Evolutionary conservation across 192 early-diverging fungal species (phyloP).

Genomic region (Gaertneriomyces sp.): DNA sequence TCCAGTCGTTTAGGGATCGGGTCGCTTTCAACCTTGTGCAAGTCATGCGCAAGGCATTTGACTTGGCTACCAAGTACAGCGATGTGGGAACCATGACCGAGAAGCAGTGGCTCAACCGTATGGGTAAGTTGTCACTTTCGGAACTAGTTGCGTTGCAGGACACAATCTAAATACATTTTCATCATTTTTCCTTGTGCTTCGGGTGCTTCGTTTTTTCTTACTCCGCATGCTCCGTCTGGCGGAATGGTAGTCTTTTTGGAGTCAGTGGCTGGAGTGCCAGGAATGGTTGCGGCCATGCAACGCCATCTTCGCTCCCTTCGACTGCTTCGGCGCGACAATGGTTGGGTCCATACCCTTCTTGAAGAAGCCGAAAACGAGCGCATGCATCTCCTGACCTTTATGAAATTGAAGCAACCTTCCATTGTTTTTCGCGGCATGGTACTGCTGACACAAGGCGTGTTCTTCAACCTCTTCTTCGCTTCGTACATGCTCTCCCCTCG

Average conservation of each 20-base stretch:
- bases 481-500: constrained; percentile 74
- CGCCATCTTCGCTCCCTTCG: constrained; percentile 77
- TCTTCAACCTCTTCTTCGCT: constrained; percentile 84
- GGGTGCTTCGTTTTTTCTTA: not conserved
- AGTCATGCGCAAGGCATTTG: constrained; percentile 36
- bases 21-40: constrained; percentile 28
- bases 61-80: constrained; percentile 30
- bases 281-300: constrained; percentile 83
- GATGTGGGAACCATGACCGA: constrained; percentile 42
- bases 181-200: not conserved
- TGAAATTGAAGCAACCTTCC: constrained; percentile 32
- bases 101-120: constrained; percentile 30
- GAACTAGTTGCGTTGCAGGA: not conserved
- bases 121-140: constrained; percentile 2
- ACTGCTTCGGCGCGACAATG: constrained; percentile 74
- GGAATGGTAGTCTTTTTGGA: constrained; percentile 38
- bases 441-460: constrained; percentile 76
- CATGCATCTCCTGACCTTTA: constrained; percentile 52
- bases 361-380: constrained; percentile 93
- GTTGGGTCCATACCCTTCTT: constrained; percentile 85
- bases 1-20: constrained; percentile 22
- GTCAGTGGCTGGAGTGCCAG: constrained; percentile 62
- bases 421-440: constrained; percentile 54
- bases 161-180: not conserved
- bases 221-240: not conserved